A percentile compares a stretch with the other conserved stretches of the same genome.
Conservation (phyloP, 768 basidiomycete genomes). For the Termitomyces sp. region DNA sequence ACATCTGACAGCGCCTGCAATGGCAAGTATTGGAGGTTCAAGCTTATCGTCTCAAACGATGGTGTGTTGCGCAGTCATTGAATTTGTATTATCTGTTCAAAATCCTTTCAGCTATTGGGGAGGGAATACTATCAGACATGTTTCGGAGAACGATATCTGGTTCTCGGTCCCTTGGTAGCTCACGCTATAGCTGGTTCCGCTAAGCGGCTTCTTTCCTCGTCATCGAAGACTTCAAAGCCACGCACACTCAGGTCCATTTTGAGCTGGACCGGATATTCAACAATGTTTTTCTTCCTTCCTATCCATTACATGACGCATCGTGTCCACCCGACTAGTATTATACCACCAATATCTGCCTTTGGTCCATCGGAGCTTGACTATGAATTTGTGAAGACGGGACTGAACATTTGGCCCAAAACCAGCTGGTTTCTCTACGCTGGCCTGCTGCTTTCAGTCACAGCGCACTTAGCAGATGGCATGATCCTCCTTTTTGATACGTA, state of each 20-base stretch:
- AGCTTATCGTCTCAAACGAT: slow-evolving; percentile 65
- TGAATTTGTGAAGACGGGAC: slow-evolving; percentile 74
- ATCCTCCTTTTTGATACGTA: slow-evolving; percentile 49
- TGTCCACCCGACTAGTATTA: slow-evolving; percentile 39
- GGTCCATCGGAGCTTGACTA: slow-evolving; percentile 78
- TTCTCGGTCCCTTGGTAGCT: slow-evolving; percentile 60
- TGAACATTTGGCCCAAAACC: slow-evolving; percentile 56
- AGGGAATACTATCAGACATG: slow-evolving; percentile 82
- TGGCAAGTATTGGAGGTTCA: slow-evolving; percentile 70
- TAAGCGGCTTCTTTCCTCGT: slow-evolving; percentile 51
- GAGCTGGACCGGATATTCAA: slow-evolving; percentile 59
- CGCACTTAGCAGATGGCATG: slow-evolving; percentile 64
- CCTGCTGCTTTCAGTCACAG: slow-evolving; percentile 47
- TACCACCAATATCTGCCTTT: slow-evolving; percentile 48
- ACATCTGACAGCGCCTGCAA: slow-evolving; percentile 72
- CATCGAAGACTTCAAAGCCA: slow-evolving; percentile 29
- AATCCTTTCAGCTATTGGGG: slow-evolving; percentile 58
- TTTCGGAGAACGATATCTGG: slow-evolving; percentile 62
- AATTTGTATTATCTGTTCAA: not conserved
- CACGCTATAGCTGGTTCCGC: slow-evolving; percentile 57
- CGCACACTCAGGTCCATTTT: slow-evolving; percentile 39
- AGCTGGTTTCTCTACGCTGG: slow-evolving; percentile 61
- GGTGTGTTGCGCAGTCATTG: slow-evolving; percentile 38
- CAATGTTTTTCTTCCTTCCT: slow-evolving; percentile 53
- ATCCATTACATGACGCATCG: slow-evolving; percentile 72